Evolutionary conservation across 2,329 filamentous ascomycete species (phyloP).

Genomic region (Ascomycota sp.): DNA sequence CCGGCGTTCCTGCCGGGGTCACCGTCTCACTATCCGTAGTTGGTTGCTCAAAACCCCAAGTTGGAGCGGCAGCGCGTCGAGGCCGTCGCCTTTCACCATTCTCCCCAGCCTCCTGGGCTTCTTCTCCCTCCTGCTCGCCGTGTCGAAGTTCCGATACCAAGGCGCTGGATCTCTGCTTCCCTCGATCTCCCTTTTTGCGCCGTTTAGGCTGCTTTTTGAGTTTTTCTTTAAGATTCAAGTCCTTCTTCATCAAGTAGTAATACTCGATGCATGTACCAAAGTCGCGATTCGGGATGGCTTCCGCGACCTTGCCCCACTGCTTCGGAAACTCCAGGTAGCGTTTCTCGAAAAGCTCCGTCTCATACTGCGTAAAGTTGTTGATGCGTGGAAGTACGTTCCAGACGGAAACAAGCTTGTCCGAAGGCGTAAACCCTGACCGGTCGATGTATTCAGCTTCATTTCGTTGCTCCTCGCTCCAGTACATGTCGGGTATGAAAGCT

Average conservation of each 20-base stretch:
- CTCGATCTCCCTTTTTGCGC: constrained; percentile 33
- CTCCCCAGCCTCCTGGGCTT: constrained; percentile 34
- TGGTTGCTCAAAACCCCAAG: constrained; percentile 44
- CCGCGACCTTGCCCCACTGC: constrained; percentile 63
- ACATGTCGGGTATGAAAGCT: constrained; percentile 52
- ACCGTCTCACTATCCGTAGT: constrained; percentile 38
- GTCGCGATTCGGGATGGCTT: constrained; percentile 43
- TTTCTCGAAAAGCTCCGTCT: constrained; percentile 51
- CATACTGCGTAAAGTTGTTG: constrained; percentile 55
- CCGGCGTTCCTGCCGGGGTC: constrained; percentile 36
- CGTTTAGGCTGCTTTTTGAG: constrained; percentile 42
- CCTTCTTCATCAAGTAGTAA: constrained; percentile 65
- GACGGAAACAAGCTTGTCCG: constrained; percentile 44
- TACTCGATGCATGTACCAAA: constrained; percentile 71
- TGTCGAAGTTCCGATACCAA: constrained; percentile 46
- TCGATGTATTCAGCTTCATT: constrained; percentile 41
- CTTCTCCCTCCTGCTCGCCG: constrained; percentile 34
- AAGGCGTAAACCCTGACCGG: constrained; percentile 40
- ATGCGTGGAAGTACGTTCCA: constrained; percentile 55
- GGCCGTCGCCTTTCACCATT: constrained; percentile 39
- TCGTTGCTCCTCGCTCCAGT: constrained; percentile 39
- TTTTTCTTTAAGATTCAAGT: constrained; percentile 58
- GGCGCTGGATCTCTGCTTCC: constrained; percentile 40
- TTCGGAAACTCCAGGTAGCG: constrained; percentile 58
- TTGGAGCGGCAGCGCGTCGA: constrained; percentile 48